Evolutionary conservation across 1,284 basidiomycete species (phyloP).

Genomic region (Ustilago bromivora): DNA sequence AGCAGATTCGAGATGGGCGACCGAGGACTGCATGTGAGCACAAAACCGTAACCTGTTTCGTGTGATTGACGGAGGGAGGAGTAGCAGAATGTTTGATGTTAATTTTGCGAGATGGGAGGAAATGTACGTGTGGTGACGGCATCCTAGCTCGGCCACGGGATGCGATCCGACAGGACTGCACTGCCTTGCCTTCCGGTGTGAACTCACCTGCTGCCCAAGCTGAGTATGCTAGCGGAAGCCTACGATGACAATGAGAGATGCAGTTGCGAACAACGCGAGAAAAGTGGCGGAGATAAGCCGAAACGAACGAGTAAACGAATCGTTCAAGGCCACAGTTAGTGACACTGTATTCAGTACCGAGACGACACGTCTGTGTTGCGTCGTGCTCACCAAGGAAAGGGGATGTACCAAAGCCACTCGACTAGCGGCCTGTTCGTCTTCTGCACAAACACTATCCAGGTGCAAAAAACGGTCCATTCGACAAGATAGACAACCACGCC

Average conservation of each 20-base stretch:
- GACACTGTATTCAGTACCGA: background rate
- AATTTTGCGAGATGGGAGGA: background rate
- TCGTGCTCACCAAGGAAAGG: constrained; percentile 19
- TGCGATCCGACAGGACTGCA: background rate
- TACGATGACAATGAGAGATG: background rate
- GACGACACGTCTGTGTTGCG: background rate
- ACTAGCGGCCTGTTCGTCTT: background rate
- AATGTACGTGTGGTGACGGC: background rate
- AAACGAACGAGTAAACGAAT: background rate
- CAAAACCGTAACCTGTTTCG: constrained; percentile 18
- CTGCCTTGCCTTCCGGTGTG: background rate
- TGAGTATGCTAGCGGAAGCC: background rate
- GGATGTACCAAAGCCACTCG: constrained; percentile 25
- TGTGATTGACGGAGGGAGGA: background rate
- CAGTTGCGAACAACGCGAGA: too few species aligned
- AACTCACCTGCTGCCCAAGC: background rate
- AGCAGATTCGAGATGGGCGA: constrained; percentile 21
- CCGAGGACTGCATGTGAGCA: constrained; percentile 33
- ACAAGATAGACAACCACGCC: background rate
- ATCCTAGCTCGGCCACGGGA: background rate
- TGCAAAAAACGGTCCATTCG: constrained; percentile 3
- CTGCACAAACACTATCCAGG: constrained; percentile 12
- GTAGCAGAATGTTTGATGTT: background rate
- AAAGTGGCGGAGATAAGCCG: background rate
- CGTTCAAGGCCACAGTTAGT: background rate